phyloP scores from a whole-genome alignment of 441 rosid species.

The Lepidium campestre region DNA sequence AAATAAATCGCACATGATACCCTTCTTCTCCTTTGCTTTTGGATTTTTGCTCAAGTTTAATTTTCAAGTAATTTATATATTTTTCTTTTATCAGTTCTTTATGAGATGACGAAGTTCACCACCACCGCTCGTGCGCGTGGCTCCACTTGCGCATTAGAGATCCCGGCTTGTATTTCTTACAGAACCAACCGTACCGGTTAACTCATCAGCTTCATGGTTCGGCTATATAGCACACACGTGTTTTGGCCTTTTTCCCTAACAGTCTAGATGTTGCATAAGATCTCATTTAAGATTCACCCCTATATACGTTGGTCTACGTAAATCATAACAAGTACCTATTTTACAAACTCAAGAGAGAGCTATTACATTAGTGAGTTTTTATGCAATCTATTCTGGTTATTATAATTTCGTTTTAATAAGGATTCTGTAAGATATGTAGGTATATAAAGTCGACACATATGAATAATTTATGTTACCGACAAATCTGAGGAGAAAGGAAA shows the following conservation, averaged over 20 bases:
- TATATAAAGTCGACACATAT: too few species aligned
- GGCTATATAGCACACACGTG: background rate
- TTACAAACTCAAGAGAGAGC: too few species aligned
- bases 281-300: background rate
- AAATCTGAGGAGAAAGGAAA: background rate
- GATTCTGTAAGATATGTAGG: too few species aligned
- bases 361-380: too few species aligned
- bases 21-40: constrained; percentile 30
- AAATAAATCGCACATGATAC: constrained; percentile 30
- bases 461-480: background rate
- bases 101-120: constrained; percentile 18
- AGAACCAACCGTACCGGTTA: constrained; percentile 7
- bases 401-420: too few species aligned
- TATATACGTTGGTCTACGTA: too few species aligned
- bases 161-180: background rate
- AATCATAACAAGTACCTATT: too few species aligned
- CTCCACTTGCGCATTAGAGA: constrained; percentile 19
- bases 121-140: constrained; percentile 28
- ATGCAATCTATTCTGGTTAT: too few species aligned
- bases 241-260: background rate
- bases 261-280: background rate
- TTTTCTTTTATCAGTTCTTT: background rate
- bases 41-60: constrained; percentile 18
- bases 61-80: background rate
- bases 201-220: background rate